Base-by-base conservation (phyloP, 2,329 filamentous ascomycete genomes). In the Seiridium cupressi region DNA sequence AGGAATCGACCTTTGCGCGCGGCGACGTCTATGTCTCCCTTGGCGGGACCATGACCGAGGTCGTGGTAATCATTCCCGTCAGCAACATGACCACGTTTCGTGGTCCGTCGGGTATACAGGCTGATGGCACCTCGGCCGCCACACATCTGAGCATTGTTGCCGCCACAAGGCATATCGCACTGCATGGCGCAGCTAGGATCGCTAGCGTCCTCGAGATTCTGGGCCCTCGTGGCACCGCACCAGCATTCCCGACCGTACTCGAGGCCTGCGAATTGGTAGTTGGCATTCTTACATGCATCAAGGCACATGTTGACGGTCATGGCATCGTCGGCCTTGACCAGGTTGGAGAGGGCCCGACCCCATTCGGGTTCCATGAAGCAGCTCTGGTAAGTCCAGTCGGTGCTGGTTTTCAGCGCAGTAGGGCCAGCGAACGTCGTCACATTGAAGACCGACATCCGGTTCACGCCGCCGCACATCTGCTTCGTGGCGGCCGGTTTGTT, bases 301-400 rank as follows among this genome's bases (percentile, higher is more conserved):
- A 55, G 71, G 63, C 76, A 79, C 59, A 64, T 69, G 38, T 75
- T 72, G 8, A 78, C 61, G 5, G 76, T 76, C 73, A 77, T 74
- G 51, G 60, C 64, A 32, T 59, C 55, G 46, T 48, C 53, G 62
- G 60, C 38, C 66, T 65, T 55, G 67, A 59, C 18, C 1, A 55
- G 36, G 18, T 31, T 55, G 3, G 42, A 44, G 11, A 61, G 26
- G 35, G 60, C 51, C 13, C 59, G 55, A 3, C 44, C 34, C 34
- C 32, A 36, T n/a, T 46, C 11, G 10, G 56, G 59, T 44, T 63
- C 61, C 26, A 44, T 48, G n/a, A 47, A 61, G 58, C 61, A 63
- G 18, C 55, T 54, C 34, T 57, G 47, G 9, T 62, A 63, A 2
- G 60, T 42, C 51, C 53, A 56, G 42, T 62, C 66, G 42, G 46